Percentiles rank a stretch among this genome's conserved stretches.
Conservation (phyloP, 1,284 basidiomycete genomes). For the Cryptococcus floricola region DNA sequence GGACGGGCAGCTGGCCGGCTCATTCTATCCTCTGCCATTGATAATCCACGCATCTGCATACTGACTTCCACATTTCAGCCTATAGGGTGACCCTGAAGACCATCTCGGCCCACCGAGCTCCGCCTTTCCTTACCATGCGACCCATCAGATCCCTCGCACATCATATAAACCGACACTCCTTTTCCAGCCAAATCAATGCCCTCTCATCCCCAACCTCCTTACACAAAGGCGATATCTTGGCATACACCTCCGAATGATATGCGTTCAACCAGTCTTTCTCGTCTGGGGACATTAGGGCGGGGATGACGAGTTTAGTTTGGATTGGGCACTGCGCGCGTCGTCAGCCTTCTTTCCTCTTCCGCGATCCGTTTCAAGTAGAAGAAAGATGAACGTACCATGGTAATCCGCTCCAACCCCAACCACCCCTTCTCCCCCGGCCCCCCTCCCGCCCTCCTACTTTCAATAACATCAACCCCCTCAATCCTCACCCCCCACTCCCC, state of each 20-base stretch:
- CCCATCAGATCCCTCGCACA: not conserved
- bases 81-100: no score
- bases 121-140: no score
- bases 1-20: no score
- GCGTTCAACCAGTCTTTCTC: constrained; percentile 80
- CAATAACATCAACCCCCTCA: constrained; percentile 79
- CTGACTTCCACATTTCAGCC: no score
- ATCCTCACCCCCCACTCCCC: constrained; percentile 90
- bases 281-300: constrained; percentile 58
- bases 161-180: constrained; percentile 51
- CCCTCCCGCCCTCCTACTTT: constrained; percentile 66
- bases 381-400: constrained; percentile 57
- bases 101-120: no score
- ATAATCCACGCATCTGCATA: no score
- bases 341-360: not conserved
- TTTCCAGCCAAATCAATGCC: constrained; percentile 74
- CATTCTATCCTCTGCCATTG: no score
- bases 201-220: constrained; percentile 57
- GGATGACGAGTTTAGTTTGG: constrained; percentile 76
- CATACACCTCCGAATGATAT: constrained; percentile 74
- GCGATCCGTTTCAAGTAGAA: not conserved
- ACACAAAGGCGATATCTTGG: constrained; percentile 73
- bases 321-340: constrained; percentile 66
- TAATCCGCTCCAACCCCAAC: constrained; percentile 77
- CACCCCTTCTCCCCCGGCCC: constrained; percentile 83